Evolutionary conservation across 2,329 filamentous ascomycete species (phyloP), one percentile per base, ranked within the genome.

Genomic region (Sporothrix sp.): DNA sequence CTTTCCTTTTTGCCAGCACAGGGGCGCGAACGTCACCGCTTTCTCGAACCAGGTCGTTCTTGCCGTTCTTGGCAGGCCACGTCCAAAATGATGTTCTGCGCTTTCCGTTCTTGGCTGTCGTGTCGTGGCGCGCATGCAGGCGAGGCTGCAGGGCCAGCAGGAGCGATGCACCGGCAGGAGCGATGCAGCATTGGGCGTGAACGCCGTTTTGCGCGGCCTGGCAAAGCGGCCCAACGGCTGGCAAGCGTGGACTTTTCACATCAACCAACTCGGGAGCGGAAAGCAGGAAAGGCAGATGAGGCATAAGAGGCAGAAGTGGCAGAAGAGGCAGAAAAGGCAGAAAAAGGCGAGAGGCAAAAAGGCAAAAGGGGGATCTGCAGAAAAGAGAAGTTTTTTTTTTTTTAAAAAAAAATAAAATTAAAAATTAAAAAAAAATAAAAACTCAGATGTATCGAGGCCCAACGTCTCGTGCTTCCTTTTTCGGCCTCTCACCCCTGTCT

Each of bases 11-110:
- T n/a, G n/a, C n/a, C n/a, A n/a, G n/a, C n/a, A n/a, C n/a, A n/a
- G n/a, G n/a, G n/a, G n/a, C n/a, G n/a, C n/a, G n/a, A 33, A 38
- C 53, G 53, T 52, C 51, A 53, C 51, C 48, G 53, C 50, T 48
- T 52, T 25, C 27, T 11, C n/a, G 35, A 45, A 8, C 30, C 42
- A 13, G 27, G 37, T 37, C 40, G 49, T 46, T 42, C 27, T 44
- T 25, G 43, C n/a, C 30, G 21, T 27, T 42, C 18, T 42, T 4
- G 28, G 47, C 16, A 21, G 11, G n/a, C 7, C 9, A 6, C 20
- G 23, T 42, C 14, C 37, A 42, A 42, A 42, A 10, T 20, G 37
- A 16, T 16, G 7, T 21, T 18, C 42, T 23, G 35, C 16, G 21
- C 45, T 48, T 48, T 37, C 45, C 45, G 4, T 37, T 48, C 35